A percentile compares a stretch with the other conserved stretches of the same genome.
phyloP scores from a whole-genome alignment of 164 flowering plant genomes.

The Houttuynia cordata region DNA sequence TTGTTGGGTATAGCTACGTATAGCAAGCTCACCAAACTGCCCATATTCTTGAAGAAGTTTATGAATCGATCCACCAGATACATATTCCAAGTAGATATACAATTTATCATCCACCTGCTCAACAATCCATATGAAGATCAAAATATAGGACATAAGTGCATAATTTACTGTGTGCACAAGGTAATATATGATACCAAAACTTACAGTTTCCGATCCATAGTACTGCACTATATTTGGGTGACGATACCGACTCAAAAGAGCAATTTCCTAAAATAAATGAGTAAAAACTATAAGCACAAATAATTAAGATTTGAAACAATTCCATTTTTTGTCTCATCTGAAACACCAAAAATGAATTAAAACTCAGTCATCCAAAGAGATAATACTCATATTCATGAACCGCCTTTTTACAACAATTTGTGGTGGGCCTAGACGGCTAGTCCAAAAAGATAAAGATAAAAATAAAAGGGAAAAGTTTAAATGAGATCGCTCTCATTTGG shows the following conservation, averaged over 20 bases:
- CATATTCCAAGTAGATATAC: conserved; percentile 88
- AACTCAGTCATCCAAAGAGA: no score
- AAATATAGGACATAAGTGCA: background rate
- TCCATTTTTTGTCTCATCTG: background rate
- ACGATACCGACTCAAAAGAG: conserved; percentile 64
- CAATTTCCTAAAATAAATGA: conserved; percentile 50
- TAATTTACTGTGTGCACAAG: no score
- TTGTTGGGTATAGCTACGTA: conserved; percentile 86
- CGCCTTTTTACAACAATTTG: no score
- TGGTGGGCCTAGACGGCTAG: background rate
- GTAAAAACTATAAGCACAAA: background rate
- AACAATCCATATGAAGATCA: background rate
- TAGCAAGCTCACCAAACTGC: conserved; percentile 67
- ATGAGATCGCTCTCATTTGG: no score
- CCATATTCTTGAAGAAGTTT: conserved; percentile 96
- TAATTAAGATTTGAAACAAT: background rate
- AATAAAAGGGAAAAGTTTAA: no score
- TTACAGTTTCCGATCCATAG: conserved; percentile 75
- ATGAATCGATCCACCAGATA: conserved; percentile 90
- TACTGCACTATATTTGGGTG: conserved; percentile 92
- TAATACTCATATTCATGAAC: no score
- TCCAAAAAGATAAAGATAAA: background rate
- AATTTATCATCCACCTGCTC: conserved; percentile 74
- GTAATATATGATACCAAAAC: conserved; percentile 11
- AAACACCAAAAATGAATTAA: no score